Base-by-base conservation (phyloP, 768 basidiomycete genomes). In the Rhizopogon salebrosus region DNA sequence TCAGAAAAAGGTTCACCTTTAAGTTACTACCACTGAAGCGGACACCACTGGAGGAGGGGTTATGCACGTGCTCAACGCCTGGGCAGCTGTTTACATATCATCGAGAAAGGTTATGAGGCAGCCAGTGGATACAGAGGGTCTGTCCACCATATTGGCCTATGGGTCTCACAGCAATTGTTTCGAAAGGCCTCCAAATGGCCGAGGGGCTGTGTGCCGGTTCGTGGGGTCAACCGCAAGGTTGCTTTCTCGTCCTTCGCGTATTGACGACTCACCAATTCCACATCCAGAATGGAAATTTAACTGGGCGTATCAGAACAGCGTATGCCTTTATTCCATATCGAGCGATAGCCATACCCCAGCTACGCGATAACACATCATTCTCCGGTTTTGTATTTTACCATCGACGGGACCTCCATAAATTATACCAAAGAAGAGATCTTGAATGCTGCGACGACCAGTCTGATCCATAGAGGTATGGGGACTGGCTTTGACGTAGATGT, bases 201-300 rank as follows among this genome's bases (percentile, higher is more conserved):
- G 87, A 82, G 57, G 87, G 88, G 20, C 65, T 90, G 29, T 83
- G 79, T 35, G 76, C 89, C 43, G 88, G 87, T 24, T 78, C 72
- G 4, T 89, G 85, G 86, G 85, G 86, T 8, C 87, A 89, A 62
- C 74, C 89, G 13, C 86, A 88, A 80, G 87, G 87, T 85, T 26
- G 24, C 48, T 36, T 18, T 27, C 38, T 29, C 39, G 29, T 4
- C 41, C 3, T 40, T 36, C 41, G 7, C 48, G 10, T 53, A 23
- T 24, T 8, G 45, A 22, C 9, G 26, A 34, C 8, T 35, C 18
- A 50, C 35, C 34, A 40, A 40, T 14, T 54, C 38, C 23, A 23
- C 31, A 22, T 14, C 20, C 54, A 88, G 88, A 89, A 67, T 90
- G 87, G 87, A 90, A 89, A 62, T 64, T 88, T 20, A 88, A 89